phyloP scores from a whole-genome alignment of 257 asterid genomes.

The Solanum chilense region DNA sequence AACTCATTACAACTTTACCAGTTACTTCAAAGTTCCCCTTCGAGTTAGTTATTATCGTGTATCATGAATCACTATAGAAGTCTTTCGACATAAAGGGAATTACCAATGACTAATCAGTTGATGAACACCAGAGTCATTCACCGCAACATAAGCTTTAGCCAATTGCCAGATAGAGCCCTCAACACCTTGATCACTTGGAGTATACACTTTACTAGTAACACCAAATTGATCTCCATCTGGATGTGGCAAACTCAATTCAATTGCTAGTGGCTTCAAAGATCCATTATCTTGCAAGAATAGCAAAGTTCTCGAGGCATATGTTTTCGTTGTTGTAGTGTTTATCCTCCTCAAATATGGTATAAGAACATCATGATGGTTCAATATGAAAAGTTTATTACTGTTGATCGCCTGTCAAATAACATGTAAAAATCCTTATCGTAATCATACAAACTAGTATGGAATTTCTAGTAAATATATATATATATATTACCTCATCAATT shows the following conservation, averaged over 20 bases:
- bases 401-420: background rate
- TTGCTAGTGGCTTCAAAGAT: slow-evolving; percentile 8
- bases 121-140: slow-evolving; percentile 6
- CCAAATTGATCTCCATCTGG: slow-evolving; percentile 1
- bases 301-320: slow-evolving; percentile 4
- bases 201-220: slow-evolving; percentile 7
- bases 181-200: slow-evolving; percentile 7
- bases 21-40: background rate
- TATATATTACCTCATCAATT: background rate
- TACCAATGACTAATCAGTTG: slow-evolving; percentile 17
- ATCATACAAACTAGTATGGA: background rate
- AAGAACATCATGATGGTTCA: slow-evolving; percentile 1
- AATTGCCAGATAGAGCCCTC: slow-evolving; percentile 7
- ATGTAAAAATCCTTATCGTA: background rate
- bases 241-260: slow-evolving; percentile 6
- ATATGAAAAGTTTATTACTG: background rate
- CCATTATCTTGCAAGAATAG: background rate
- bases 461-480: background rate
- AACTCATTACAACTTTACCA: background rate
- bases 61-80: background rate
- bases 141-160: slow-evolving; percentile 12
- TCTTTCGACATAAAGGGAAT: background rate
- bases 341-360: slow-evolving; percentile 10
- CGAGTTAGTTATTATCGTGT: background rate
- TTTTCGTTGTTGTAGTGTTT: slow-evolving; percentile 2